Conservation (phyloP, 305 asterid genomes). For the Fraxinus sp. region DNA sequence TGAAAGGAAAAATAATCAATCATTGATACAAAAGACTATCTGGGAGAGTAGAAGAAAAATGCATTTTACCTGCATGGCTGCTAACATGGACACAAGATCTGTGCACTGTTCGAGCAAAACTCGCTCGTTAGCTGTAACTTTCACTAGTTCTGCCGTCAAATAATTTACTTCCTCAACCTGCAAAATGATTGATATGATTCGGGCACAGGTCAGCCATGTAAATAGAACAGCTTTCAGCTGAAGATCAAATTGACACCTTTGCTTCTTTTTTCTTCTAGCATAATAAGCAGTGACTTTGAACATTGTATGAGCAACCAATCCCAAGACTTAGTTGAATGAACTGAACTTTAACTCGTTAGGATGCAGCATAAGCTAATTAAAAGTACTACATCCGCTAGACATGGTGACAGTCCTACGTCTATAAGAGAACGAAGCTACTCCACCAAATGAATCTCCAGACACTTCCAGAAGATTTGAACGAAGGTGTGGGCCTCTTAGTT, state of each 20-base stretch:
- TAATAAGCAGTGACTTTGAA: background rate
- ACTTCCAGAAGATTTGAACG: background rate
- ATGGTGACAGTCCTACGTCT: background rate
- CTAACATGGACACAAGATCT: constrained; percentile 41
- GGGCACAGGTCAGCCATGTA: background rate
- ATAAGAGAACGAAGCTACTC: background rate
- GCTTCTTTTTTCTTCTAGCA: background rate
- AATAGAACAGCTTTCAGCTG: background rate
- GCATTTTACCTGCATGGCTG: constrained; percentile 48
- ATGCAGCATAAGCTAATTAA: background rate
- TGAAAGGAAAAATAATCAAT: background rate
- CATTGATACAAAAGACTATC: background rate
- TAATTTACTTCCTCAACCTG: constrained; percentile 46
- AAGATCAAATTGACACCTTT: background rate
- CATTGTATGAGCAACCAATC: background rate
- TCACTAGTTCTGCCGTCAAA: constrained; percentile 44
- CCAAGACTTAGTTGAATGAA: background rate
- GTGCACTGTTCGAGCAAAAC: constrained; percentile 51
- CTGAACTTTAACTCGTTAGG: background rate
- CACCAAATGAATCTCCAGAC: background rate
- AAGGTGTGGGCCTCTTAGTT: background rate
- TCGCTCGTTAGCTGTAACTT: constrained; percentile 44
- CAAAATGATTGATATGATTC: constrained; percentile 9
- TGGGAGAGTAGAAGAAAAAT: background rate
- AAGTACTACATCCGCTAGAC: background rate